phyloP scores from a whole-genome alignment of 164 flowering plant genomes.

The Nymphaea thermarum region DNA sequence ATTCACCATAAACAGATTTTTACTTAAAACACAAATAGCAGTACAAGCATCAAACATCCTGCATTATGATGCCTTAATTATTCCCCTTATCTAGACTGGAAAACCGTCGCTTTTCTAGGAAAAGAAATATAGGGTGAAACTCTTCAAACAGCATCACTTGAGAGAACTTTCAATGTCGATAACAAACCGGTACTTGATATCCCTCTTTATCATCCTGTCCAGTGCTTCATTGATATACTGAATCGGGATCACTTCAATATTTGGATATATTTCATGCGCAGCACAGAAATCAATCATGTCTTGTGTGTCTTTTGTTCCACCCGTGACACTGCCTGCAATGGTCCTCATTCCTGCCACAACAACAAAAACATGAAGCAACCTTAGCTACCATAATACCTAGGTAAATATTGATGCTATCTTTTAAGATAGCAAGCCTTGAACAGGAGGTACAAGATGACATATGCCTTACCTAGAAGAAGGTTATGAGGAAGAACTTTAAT shows the following conservation, averaged over 20 bases:
- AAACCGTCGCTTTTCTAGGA: too few species aligned
- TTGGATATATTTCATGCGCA: constrained; percentile 54
- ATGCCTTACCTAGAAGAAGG: constrained; percentile 39
- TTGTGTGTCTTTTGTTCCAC: constrained; percentile 63
- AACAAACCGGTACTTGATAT: constrained; percentile 80
- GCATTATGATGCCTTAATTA: too few species aligned
- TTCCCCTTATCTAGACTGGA: too few species aligned
- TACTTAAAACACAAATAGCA: too few species aligned
- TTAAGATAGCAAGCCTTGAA: neutral
- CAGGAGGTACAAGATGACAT: neutral
- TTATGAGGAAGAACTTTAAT: constrained; percentile 59
- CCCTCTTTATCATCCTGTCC: constrained; percentile 64
- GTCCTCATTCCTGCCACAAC: constrained; percentile 45
- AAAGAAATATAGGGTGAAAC: too few species aligned
- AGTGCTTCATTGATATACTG: constrained; percentile 76
- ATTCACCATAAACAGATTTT: too few species aligned
- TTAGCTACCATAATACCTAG: neutral
- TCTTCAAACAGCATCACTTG: constrained; percentile 23
- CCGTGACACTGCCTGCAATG: constrained; percentile 55
- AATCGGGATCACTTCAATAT: constrained; percentile 63
- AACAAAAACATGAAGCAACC: neutral
- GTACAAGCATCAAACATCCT: too few species aligned
- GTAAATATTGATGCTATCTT: neutral
- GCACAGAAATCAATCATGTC: constrained; percentile 89
- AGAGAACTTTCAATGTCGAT: constrained; percentile 66